These are phyloP conservation scores for Rhodotorula diobovata DNA, from an alignment of 768 basidiomycete species.

Conservation along the genomic window DNA sequence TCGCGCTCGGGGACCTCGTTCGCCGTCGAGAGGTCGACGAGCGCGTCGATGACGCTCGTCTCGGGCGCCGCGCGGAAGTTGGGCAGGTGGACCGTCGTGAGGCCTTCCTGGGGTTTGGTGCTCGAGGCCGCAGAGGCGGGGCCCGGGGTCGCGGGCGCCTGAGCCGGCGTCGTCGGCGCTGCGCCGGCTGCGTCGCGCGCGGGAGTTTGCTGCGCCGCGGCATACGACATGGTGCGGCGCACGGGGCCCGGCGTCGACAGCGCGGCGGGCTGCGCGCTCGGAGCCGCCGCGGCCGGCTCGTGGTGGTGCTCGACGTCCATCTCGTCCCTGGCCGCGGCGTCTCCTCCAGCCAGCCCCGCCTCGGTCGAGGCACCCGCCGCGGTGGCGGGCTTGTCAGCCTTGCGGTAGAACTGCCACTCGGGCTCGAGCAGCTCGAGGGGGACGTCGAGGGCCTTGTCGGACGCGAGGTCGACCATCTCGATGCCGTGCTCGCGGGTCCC, in stretches of 20 bases:
- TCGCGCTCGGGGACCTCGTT: conserved; percentile 71
- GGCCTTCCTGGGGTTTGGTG: conserved; percentile 40
- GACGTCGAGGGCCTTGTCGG: conserved; percentile 45
- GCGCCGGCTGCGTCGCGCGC: conserved; percentile 8
- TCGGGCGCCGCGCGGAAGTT: conserved; percentile 54
- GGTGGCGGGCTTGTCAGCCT: conserved; percentile 2
- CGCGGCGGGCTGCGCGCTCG: conserved; percentile 8
- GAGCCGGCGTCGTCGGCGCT: not conserved
- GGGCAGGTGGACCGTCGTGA: conserved; percentile 45
- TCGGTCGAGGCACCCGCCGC: not conserved
- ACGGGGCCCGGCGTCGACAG: conserved; percentile 22
- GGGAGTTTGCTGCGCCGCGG: conserved; percentile 48
- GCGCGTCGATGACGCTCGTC: conserved; percentile 67
- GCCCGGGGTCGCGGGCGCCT: conserved; percentile 44
- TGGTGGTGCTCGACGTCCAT: conserved; percentile 31
- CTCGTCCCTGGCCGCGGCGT: conserved; percentile 20
- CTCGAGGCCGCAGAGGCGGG: not conserved
- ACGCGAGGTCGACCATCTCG: conserved; percentile 66
- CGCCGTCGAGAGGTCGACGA: conserved; percentile 66
- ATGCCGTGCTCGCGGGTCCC: conserved; percentile 70
- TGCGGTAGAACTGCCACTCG: conserved; percentile 45
- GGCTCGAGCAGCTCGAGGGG: conserved; percentile 42
- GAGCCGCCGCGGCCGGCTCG: conserved; percentile 1
- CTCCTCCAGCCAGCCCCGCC: not conserved
- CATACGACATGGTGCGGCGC: conserved; percentile 29